Percentiles rank a stretch among this genome's conserved stretches.
Evolutionary conservation across 163 green algal species (phyloP).

Genomic region (Scenedesmus sp.): DNA sequence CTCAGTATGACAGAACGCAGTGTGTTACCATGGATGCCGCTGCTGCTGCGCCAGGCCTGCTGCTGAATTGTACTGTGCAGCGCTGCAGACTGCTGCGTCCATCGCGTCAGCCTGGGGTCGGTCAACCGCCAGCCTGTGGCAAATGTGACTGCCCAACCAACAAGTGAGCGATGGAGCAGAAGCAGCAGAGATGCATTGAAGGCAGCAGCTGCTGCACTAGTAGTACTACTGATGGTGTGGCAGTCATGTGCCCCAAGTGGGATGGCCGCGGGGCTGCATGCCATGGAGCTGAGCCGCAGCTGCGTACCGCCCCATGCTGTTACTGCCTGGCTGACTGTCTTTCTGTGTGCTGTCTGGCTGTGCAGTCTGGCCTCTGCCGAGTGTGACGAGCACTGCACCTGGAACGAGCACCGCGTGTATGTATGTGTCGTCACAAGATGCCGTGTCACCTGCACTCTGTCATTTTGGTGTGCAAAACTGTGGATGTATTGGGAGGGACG

Average conservation of each 20-base stretch:
- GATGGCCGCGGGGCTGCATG: no score
- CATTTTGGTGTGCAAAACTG: background rate
- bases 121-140: background rate
- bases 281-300: no score
- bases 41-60: background rate
- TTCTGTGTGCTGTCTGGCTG: background rate
- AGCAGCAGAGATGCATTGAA: background rate
- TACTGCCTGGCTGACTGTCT: no score
- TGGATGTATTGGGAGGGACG: background rate
- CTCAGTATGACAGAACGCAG: background rate
- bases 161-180: background rate
- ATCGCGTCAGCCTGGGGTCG: background rate
- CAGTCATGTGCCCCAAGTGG: no score
- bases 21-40: no score
- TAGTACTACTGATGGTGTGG: no score
- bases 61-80: background rate
- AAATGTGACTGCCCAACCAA: conserved; percentile 47
- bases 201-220: background rate
- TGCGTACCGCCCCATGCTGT: no score
- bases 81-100: background rate
- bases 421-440: background rate
- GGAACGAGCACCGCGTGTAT: background rate
- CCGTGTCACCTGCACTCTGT: no score
- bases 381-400: conserved; percentile 47
- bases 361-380: background rate